Evolutionary conservation across 2,329 filamentous ascomycete species (phyloP).

Genomic region (Colletotrichum lini): DNA sequence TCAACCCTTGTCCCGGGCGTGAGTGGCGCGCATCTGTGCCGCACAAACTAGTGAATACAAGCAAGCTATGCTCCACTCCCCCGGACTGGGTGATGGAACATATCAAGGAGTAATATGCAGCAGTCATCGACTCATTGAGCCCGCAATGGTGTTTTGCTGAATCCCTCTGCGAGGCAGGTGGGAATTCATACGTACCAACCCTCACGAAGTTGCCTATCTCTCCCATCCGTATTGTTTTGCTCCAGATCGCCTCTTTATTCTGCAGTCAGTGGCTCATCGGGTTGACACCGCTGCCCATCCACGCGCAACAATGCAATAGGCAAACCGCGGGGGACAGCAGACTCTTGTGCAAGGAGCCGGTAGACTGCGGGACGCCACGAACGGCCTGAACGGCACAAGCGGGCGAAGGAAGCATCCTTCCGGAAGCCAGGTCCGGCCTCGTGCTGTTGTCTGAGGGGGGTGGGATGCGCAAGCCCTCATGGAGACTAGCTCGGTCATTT

Average conservation of each 20-base stretch:
- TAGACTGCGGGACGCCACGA: slow-evolving; percentile 1
- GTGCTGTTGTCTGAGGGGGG: slow-evolving; percentile 16
- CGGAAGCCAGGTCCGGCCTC: slow-evolving; percentile 35
- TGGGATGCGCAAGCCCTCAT: background rate
- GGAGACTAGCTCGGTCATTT: slow-evolving; percentile 3
- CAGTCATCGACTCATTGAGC: no score
- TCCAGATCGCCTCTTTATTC: background rate
- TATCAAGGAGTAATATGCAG: no score
- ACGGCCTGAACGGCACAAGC: background rate
- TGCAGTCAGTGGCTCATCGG: background rate
- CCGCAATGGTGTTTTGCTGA: no score
- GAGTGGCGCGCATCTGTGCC: slow-evolving; percentile 27
- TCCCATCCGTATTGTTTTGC: background rate
- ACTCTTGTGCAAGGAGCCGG: background rate
- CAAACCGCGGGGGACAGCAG: background rate
- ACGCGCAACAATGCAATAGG: slow-evolving; percentile 20
- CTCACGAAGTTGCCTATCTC: no score
- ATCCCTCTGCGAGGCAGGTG: no score
- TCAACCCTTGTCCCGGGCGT: slow-evolving; percentile 17
- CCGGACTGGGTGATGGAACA: background rate
- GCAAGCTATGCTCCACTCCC: background rate
- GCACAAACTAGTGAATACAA: slow-evolving; percentile 12
- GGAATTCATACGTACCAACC: no score
- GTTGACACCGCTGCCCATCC: background rate
- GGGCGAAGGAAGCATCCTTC: slow-evolving; percentile 11